Evolutionary conservation across 441 rosid species (phyloP).

Genomic region (Arabidopsis lyrata): DNA sequence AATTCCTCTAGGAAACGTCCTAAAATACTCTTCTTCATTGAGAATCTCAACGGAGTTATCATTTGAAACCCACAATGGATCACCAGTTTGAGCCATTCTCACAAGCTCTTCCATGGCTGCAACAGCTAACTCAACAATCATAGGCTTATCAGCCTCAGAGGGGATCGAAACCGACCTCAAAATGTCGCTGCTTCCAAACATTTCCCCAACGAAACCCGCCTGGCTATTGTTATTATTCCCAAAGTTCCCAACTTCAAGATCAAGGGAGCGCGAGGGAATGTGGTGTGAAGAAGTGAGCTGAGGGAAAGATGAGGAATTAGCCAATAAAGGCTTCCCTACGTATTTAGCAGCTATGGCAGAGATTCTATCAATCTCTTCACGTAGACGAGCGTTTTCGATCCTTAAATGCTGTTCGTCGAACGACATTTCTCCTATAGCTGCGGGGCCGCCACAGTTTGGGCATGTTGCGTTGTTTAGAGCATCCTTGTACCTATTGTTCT

Average conservation of each 20-base stretch:
- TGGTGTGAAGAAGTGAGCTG: slow-evolving; percentile 53
- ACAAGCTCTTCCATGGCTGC: slow-evolving; percentile 97
- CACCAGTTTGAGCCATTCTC: slow-evolving; percentile 83
- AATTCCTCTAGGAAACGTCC: slow-evolving; percentile 78
- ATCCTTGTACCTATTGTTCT: slow-evolving; percentile 86
- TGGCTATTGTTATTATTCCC: slow-evolving; percentile 57
- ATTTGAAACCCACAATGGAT: slow-evolving; percentile 75
- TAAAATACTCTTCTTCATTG: slow-evolving; percentile 80
- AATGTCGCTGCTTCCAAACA: slow-evolving; percentile 73
- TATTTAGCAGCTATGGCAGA: slow-evolving; percentile 92
- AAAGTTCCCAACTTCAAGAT: slow-evolving; percentile 66
- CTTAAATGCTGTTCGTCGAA: slow-evolving; percentile 97
- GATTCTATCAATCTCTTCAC: slow-evolving; percentile 95
- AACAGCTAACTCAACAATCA: slow-evolving; percentile 92
- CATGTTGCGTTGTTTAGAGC: slow-evolving; percentile 83
- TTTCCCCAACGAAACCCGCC: slow-evolving; percentile 73
- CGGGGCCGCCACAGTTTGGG: slow-evolving; percentile 93
- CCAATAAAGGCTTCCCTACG: slow-evolving; percentile 75
- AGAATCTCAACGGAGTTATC: slow-evolving; percentile 55
- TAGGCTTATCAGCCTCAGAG: slow-evolving; percentile 85
- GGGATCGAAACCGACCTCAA: slow-evolving; percentile 60
- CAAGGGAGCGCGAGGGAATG: slow-evolving; percentile 64
- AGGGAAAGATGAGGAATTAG: slow-evolving; percentile 58
- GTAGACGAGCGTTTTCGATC: slow-evolving; percentile 86
- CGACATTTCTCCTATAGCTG: slow-evolving; percentile 94